phyloP scores from a whole-genome alignment of 768 basidiomycete species.

The Boletus insuetus region DNA sequence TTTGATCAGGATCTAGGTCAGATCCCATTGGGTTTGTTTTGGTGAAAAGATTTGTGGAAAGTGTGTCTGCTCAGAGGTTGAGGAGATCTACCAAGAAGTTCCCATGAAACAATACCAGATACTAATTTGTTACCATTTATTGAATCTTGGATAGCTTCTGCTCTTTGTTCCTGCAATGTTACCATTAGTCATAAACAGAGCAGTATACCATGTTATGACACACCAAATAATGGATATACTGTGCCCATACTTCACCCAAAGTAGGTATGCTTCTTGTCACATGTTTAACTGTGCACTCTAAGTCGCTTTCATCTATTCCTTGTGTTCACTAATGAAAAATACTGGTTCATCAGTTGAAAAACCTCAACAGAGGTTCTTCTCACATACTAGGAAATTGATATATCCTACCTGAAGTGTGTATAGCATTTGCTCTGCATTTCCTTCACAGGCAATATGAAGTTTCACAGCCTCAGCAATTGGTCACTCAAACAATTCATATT shows the following conservation, averaged over 20 bases:
- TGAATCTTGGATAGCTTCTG: constrained; percentile 13
- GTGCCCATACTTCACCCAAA: constrained; percentile 76
- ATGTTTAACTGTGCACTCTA: constrained; percentile 46
- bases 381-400: constrained; percentile 62
- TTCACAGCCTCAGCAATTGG: constrained; percentile 70
- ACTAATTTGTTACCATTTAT: constrained; percentile 22
- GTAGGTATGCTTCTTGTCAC: constrained; percentile 72
- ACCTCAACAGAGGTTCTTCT: background rate
- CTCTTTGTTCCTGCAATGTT: constrained; percentile 20
- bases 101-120: constrained; percentile 17
- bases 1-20: constrained; percentile 56
- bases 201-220: constrained; percentile 13
- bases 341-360: background rate
- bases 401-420: constrained; percentile 73
- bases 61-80: constrained; percentile 40
- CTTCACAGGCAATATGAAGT: constrained; percentile 51
- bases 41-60: constrained; percentile 53
- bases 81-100: constrained; percentile 1
- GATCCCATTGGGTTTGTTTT: constrained; percentile 18
- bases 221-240: constrained; percentile 72
- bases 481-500: too few relatives aligned
- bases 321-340: constrained; percentile 28
- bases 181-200: background rate
- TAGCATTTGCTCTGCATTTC: constrained; percentile 55
- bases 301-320: constrained; percentile 40